Percentiles rank a stretch among this genome's conserved stretches.
phyloP scores from a whole-genome alignment of 2,329 filamentous ascomycete genomes.

The Lasiodiplodia sp. region DNA sequence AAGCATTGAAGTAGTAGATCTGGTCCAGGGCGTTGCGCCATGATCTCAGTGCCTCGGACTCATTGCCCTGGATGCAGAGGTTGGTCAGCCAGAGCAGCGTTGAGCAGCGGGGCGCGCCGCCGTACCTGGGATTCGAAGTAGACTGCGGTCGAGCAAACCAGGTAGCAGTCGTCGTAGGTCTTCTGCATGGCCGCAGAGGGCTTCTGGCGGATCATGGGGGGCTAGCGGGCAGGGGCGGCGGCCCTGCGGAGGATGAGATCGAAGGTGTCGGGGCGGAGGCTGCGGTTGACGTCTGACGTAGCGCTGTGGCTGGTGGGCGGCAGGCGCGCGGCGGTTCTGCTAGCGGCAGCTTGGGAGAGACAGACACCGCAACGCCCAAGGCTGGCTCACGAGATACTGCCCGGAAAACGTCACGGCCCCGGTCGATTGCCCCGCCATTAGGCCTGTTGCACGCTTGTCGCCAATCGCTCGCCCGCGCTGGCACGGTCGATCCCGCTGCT shows the following conservation, averaged over 20 bases:
- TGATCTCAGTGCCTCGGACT: constrained; percentile 85
- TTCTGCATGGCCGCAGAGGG: constrained; percentile 83
- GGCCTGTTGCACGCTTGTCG: not conserved
- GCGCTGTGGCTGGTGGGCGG: constrained; percentile 13
- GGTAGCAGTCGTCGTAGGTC: constrained; percentile 95
- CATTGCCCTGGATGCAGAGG: constrained; percentile 72
- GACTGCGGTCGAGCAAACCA: constrained; percentile 92
- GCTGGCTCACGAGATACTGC: not conserved
- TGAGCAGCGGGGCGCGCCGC: not conserved
- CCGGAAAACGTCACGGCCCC: constrained; percentile 1
- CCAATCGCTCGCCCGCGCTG: not conserved
- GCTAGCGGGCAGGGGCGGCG: not conserved
- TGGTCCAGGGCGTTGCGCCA: constrained; percentile 90
- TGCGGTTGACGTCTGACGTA: constrained; percentile 28
- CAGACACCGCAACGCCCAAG: too few relatives aligned
- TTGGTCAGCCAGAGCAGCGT: constrained; percentile 22
- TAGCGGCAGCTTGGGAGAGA: constrained; percentile 2
- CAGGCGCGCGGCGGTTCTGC: constrained; percentile 11
- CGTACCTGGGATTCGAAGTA: constrained; percentile 94
- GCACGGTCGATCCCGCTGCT: not conserved
- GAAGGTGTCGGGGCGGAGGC: constrained; percentile 3
- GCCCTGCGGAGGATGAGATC: constrained; percentile 11
- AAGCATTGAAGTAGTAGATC: constrained; percentile 85
- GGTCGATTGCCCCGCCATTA: not conserved
- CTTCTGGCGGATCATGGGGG: constrained; percentile 64